phyloP scores from a whole-genome alignment of 2,329 filamentous ascomycete species.

The Trichoderma atroviride region DNA sequence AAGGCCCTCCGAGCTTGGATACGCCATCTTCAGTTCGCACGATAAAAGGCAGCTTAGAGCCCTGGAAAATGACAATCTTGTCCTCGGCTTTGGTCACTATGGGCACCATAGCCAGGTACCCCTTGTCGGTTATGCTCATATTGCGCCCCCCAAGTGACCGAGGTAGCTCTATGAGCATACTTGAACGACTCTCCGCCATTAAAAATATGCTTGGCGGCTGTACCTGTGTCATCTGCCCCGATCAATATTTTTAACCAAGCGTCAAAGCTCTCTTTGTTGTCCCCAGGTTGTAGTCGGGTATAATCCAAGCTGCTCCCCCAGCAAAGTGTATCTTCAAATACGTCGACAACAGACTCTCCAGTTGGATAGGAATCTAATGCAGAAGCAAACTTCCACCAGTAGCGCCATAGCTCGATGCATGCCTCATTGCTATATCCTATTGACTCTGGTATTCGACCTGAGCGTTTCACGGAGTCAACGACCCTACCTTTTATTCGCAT shows the following conservation, averaged over 20 bases:
- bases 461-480: neutral
- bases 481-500: conserved; percentile 11
- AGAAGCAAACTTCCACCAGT: conserved; percentile 6
- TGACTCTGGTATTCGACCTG: neutral
- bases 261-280: conserved; percentile 2
- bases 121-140: neutral
- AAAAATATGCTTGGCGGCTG: neutral
- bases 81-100: neutral
- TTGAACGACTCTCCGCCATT: neutral
- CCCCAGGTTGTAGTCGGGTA: neutral
- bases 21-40: neutral
- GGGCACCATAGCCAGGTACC: neutral
- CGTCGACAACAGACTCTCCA: neutral
- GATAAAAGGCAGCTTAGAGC: conserved; percentile 8
- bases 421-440: conserved; percentile 11
- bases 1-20: conserved; percentile 10
- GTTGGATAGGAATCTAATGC: neutral
- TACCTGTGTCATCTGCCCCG: neutral
- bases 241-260: neutral
- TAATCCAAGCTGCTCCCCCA: neutral
- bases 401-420: conserved; percentile 13
- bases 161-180: conserved; percentile 10
- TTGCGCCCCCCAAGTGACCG: conserved; percentile 5
- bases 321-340: neutral
- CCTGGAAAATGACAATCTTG: neutral